phyloP scores from a whole-genome alignment of 2,329 filamentous ascomycete species.

The Nothopassalora personata region DNA sequence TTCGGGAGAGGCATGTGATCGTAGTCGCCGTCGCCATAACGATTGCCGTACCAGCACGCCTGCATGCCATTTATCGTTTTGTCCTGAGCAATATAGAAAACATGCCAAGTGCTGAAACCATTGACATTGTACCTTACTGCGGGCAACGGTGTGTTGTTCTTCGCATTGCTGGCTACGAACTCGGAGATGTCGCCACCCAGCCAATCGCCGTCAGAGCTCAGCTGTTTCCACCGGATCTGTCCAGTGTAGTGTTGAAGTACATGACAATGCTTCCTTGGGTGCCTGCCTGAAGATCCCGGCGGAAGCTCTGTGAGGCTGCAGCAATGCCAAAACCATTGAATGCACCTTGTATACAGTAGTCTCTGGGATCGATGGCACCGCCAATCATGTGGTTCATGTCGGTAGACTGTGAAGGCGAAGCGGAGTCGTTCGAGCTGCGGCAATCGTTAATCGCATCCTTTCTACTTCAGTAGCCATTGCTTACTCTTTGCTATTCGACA shows the following conservation, averaged over 20 bases:
- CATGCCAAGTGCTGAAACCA: slow-evolving; percentile 28
- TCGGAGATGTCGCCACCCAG: slow-evolving; percentile 36
- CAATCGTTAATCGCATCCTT: not conserved
- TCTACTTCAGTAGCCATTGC: slow-evolving; percentile 6
- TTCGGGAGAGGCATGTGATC: slow-evolving; percentile 34
- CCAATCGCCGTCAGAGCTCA: slow-evolving; percentile 35
- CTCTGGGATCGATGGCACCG: slow-evolving; percentile 36
- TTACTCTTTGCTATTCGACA: slow-evolving; percentile 28
- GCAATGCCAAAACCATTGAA: slow-evolving; percentile 47
- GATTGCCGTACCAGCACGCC: slow-evolving; percentile 36
- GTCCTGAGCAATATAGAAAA: slow-evolving; percentile 36
- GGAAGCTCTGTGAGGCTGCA: slow-evolving; percentile 41
- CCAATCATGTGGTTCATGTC: slow-evolving; percentile 32
- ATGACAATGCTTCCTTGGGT: slow-evolving; percentile 38
- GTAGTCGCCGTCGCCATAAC: slow-evolving; percentile 37
- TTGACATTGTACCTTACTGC: slow-evolving; percentile 39
- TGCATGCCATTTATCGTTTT: slow-evolving; percentile 37
- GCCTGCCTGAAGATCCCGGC: slow-evolving; percentile 21
- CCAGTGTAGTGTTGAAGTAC: slow-evolving; percentile 43
- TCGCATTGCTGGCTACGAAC: slow-evolving; percentile 40
- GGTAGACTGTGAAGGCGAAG: not conserved
- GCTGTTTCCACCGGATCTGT: slow-evolving; percentile 38
- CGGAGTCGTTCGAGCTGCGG: not conserved
- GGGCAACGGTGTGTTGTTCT: slow-evolving; percentile 41
- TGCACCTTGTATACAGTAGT: slow-evolving; percentile 38